A percentile compares a stretch with the other conserved stretches of the same genome.
Conservation (phyloP, 2,329 filamentous ascomycete genomes). For the Graphium sp. region DNA sequence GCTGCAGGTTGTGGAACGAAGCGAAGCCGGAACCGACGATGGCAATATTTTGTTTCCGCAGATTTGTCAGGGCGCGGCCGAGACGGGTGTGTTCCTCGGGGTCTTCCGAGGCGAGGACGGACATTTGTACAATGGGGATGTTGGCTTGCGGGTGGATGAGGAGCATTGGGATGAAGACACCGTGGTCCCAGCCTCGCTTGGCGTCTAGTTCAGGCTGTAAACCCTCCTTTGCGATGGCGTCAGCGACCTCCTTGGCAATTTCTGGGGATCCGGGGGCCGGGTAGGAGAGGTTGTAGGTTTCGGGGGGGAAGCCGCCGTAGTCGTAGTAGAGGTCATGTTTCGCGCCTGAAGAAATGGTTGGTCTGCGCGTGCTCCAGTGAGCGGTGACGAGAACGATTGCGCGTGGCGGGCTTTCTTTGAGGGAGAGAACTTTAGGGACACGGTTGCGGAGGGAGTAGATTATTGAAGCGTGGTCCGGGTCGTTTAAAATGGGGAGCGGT, state of each 20-base stretch:
- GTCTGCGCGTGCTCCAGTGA: slow-evolving; percentile 33
- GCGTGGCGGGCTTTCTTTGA: slow-evolving; percentile 29
- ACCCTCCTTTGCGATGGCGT: slow-evolving; percentile 27
- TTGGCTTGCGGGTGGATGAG: slow-evolving; percentile 33
- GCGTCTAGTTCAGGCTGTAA: slow-evolving; percentile 20
- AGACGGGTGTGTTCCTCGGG: slow-evolving; percentile 29
- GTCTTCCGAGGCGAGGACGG: slow-evolving; percentile 33
- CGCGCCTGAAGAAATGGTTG: slow-evolving; percentile 30
- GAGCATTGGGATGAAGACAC: slow-evolving; percentile 40
- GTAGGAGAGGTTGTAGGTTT: slow-evolving; percentile 37
- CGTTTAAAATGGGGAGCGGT: slow-evolving; percentile 39
- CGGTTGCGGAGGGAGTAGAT: slow-evolving; percentile 31
- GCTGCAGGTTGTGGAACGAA: slow-evolving; percentile 34
- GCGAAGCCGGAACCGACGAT: slow-evolving; percentile 44
- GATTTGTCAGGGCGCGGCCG: slow-evolving; percentile 29
- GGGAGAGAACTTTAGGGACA: slow-evolving; percentile 36
- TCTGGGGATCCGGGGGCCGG: slow-evolving; percentile 36
- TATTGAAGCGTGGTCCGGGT: slow-evolving; percentile 32
- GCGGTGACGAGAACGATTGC: slow-evolving; percentile 41
- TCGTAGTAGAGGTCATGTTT: slow-evolving; percentile 36
- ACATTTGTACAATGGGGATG: slow-evolving; percentile 39
- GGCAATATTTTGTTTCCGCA: slow-evolving; percentile 36
- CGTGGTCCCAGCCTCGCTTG: slow-evolving; percentile 37
- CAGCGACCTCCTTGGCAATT: slow-evolving; percentile 28
- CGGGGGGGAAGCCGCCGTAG: slow-evolving; percentile 40